A percentile compares a stretch with the other conserved stretches of the same genome.
These are phyloP conservation scores for Bacterosira constricta DNA, from an alignment of 108 stramenopile genomes.

Conservation along the genomic window DNA sequence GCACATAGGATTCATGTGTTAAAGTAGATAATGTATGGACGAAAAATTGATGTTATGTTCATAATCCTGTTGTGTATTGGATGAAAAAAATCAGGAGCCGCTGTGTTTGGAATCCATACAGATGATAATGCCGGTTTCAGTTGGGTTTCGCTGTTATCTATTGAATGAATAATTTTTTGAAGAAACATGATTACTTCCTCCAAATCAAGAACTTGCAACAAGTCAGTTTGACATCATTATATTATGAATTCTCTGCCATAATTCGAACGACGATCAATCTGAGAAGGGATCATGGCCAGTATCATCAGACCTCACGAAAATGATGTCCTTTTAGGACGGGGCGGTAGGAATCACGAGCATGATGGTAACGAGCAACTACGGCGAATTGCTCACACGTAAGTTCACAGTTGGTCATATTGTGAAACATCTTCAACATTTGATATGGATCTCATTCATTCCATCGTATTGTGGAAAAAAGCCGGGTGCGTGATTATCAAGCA, in stretches of 20 bases:
- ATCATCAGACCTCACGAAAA: conserved; percentile 13
- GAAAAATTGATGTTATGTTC: neutral
- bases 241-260: neutral
- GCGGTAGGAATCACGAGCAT: conserved; percentile 60
- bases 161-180: neutral
- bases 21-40: neutral
- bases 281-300: neutral
- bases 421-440: too few relatives aligned
- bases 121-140: neutral
- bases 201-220: neutral
- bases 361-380: conserved; percentile 71
- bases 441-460: too few relatives aligned
- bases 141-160: neutral
- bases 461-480: too few relatives aligned
- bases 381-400: conserved; percentile 49
- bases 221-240: neutral
- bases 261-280: neutral
- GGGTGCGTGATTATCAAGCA: conserved; percentile 28
- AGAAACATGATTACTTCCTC: neutral
- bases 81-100: neutral
- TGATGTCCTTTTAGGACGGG: conserved; percentile 32
- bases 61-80: neutral
- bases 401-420: too few relatives aligned
- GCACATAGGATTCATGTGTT: neutral
- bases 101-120: neutral